Evolutionary conservation across 2,329 filamentous ascomycete genomes (phyloP).

Genomic region (Fusarium tupiense): DNA sequence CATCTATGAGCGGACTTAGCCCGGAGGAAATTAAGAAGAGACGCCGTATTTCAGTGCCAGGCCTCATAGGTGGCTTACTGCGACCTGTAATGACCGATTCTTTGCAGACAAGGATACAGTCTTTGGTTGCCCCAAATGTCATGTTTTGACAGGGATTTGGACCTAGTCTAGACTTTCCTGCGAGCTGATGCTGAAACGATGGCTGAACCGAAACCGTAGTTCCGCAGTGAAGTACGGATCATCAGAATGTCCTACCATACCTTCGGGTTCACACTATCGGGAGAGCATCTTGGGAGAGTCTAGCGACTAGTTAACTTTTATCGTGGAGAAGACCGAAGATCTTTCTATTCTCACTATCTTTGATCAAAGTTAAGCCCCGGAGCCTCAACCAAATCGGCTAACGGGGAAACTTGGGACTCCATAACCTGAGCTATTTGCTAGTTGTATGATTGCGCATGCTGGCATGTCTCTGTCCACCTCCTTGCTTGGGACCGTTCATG

Average conservation of each 20-base stretch:
- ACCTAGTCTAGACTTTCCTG: slow-evolving; percentile 14
- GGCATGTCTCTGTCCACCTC: not conserved
- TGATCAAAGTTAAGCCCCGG: not conserved
- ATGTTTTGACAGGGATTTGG: slow-evolving; percentile 20
- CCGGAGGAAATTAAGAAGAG: slow-evolving; percentile 16
- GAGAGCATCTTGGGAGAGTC: slow-evolving; percentile 14
- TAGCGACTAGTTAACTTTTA: not conserved
- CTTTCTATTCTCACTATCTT: slow-evolving; percentile 2
- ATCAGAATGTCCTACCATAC: slow-evolving; percentile 23
- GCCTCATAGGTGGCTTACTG: not conserved
- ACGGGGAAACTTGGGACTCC: not conserved
- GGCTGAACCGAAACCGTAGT: slow-evolving; percentile 22
- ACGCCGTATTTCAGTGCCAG: not conserved
- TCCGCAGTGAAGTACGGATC: slow-evolving; percentile 10
- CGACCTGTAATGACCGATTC: slow-evolving; percentile 5
- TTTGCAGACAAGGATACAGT: slow-evolving; percentile 10
- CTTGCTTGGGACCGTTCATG: not conserved
- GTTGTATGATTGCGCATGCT: slow-evolving; percentile 19
- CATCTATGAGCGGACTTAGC: slow-evolving; percentile 4
- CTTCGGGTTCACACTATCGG: slow-evolving; percentile 33
- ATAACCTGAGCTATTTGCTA: slow-evolving; percentile 6
- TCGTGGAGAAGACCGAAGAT: slow-evolving; percentile 14
- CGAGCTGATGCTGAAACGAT: slow-evolving; percentile 42
- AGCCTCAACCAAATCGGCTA: slow-evolving; percentile 3
- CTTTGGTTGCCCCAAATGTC: slow-evolving; percentile 1